phyloP scores from a whole-genome alignment of 192 early-diverging fungal species.

The Powellomyces hirtus region DNA sequence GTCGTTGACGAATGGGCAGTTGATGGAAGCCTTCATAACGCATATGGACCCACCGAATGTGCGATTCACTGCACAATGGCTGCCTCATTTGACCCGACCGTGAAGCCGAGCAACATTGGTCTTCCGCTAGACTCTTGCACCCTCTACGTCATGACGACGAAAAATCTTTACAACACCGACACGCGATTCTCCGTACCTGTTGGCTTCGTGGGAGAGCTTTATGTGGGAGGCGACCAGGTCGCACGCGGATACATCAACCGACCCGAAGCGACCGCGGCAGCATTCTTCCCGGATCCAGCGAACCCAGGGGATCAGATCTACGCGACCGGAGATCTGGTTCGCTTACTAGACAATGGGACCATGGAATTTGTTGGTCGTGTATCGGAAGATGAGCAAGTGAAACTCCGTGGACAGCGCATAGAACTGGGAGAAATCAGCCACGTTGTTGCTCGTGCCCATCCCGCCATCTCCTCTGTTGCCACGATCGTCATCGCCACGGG shows the following conservation, averaged over 20 bases:
- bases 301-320: slow-evolving; percentile 25
- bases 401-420: slow-evolving; percentile 22
- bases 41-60: slow-evolving; percentile 35
- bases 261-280: slow-evolving; percentile 34
- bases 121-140: background rate
- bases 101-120: too few relatives aligned
- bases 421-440: slow-evolving; percentile 22
- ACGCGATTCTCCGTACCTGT: slow-evolving; percentile 37
- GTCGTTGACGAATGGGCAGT: slow-evolving; percentile 13
- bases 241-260: slow-evolving; percentile 43
- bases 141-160: slow-evolving; percentile 14
- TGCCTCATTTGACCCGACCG: too few relatives aligned
- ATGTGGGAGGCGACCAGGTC: slow-evolving; percentile 34
- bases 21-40: slow-evolving; percentile 8
- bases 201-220: slow-evolving; percentile 42
- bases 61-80: too few relatives aligned
- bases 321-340: slow-evolving; percentile 31
- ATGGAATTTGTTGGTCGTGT: slow-evolving; percentile 34
- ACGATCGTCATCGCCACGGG: too few relatives aligned
- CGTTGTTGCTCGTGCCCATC: too few relatives aligned
- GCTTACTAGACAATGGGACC: slow-evolving; percentile 25
- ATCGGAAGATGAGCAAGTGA: slow-evolving; percentile 28
- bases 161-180: too few relatives aligned
- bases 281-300: slow-evolving; percentile 27
- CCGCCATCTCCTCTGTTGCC: too few relatives aligned